Evolutionary conservation across 139 green algal genomes (phyloP), one percentile per base, ranked within the genome.

Genomic region (Tetradesmus obliquus): DNA sequence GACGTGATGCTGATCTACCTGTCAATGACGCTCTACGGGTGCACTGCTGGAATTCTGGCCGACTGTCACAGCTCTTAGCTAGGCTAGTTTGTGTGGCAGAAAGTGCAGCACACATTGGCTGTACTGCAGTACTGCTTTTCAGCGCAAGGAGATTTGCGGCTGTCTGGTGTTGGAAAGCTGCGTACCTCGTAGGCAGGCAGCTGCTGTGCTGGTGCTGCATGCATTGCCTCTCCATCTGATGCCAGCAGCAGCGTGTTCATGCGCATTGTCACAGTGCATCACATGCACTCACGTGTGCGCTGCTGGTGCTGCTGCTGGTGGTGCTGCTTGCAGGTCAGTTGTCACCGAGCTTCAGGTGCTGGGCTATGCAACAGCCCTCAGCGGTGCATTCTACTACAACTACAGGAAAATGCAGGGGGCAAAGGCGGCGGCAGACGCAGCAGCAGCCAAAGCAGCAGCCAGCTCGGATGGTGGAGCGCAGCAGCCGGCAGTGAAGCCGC

Each of bases 341-440:
- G 95, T 97, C 3, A 96, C 96, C 0, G 74, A 57, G 3, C 87
- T 95, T 10, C 96, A 98, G 90, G 80, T 97, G 55, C 20, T 92
- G 1, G 97, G 97, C 5, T 98, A 97, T 90, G 87, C 94, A 71
- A 79, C 98, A 12, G 95, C 97, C 0, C 97, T 98, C 60, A 58
- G 87, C 0, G 96, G 95, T 6, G 97, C 97, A 5, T 95, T 91
- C 45, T 94, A 93, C 83, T 96, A 96, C 93, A 97, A 98, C 93
- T 96, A 94, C 57, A 69, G 84, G 19, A 96, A 96, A 86, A 20
- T 96, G 10, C 90, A 91, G 51, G 91, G 88, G 15, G 71, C 71
- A 0, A 57, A 90, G 82, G 45, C 54, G 12, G 74, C 54, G 20
- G 81, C 81, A 58, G 54, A 32, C 15, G 74, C 53, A 53, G 17